Evolutionary conservation across 805 yeast species (phyloP), one percentile per base, ranked within the genome.

Genomic region (Jamesozyma gamospora): DNA sequence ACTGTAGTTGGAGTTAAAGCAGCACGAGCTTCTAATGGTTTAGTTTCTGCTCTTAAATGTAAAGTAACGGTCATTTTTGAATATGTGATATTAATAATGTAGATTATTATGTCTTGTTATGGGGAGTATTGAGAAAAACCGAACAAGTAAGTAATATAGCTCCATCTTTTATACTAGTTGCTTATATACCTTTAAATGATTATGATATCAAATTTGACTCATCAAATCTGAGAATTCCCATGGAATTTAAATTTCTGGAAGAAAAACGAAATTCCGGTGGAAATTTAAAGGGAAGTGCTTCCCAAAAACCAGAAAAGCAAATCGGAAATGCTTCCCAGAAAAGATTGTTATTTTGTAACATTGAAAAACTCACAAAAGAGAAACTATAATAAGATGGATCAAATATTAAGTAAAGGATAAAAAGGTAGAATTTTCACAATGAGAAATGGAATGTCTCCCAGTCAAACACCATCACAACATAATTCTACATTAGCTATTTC

Each of bases 21-120:
- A 33, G 97, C 95, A 70, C 98, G 82, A 46, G 94, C 95, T 69
- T 92, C 99, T 55, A 86, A 67, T 21, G 97, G 95, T 75, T 92
- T 92, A 55, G 92, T 83, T 64, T 92, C 98, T 27, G 96, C 96
- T 71, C 99, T 82, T 46, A 92, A 70, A 56, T 92, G 98, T 48
- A 92, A 69, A 39, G 72, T 77, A 29, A 82, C 85, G 9, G 19
- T 25, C 36, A 34, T 34, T 10, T 24, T 19, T 11, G n/a, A 21
- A 6, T 5, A 21, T 21, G n/a, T n/a, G n/a, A n/a, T n/a, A n/a
- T n/a, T n/a, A n/a, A n/a, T n/a, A n/a, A n/a, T n/a, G n/a, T n/a
- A n/a, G n/a, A n/a, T n/a, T n/a, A n/a, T n/a, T n/a, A n/a, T n/a
- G n/a, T n/a, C n/a, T n/a, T n/a, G n/a, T n/a, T n/a, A n/a, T n/a